Evolutionary conservation across 108 stramenopile species (phyloP).

Genomic region (Cylindrotheca fusiformis): DNA sequence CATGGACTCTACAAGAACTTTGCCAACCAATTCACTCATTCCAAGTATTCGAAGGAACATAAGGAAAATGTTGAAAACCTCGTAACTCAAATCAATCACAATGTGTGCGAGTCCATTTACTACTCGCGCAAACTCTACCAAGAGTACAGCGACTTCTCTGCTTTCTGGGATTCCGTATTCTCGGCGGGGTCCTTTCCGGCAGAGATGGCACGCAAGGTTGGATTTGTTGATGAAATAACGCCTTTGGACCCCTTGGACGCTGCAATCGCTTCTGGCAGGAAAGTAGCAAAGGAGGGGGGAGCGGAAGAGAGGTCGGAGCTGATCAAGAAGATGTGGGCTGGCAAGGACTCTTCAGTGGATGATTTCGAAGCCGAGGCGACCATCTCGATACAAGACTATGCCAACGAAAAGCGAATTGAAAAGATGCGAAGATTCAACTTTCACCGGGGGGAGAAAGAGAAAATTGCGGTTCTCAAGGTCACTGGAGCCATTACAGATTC

Average conservation of each 20-base stretch:
- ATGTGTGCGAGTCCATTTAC: conserved; percentile 47
- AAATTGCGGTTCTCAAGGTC: conserved; percentile 62
- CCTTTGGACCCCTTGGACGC: conserved; percentile 46
- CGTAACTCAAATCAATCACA: conserved; percentile 45
- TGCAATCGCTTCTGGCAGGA: conserved; percentile 47
- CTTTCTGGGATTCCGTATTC: conserved; percentile 62
- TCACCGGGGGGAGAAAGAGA: conserved; percentile 23
- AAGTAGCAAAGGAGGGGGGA: conserved; percentile 4
- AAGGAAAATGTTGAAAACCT: conserved; percentile 43
- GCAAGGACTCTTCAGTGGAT: conserved; percentile 3
- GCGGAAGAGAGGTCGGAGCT: conserved; percentile 14
- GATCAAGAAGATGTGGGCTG: not conserved
- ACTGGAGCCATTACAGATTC: conserved; percentile 53
- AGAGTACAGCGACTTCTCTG: conserved; percentile 26
- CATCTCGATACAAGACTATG: conserved; percentile 29
- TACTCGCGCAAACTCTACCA: conserved; percentile 29
- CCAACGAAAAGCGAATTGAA: not conserved
- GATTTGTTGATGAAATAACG: conserved; percentile 60
- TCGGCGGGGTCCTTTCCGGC: conserved; percentile 66
- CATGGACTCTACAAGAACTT: conserved; percentile 80
- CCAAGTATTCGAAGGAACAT: conserved; percentile 48
- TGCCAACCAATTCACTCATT: conserved; percentile 66
- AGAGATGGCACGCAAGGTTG: conserved; percentile 50
- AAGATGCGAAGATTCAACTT: not conserved
- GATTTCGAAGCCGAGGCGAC: conserved; percentile 24